These are phyloP conservation scores for Xylariaceae sp. DNA, from an alignment of 2,329 filamentous ascomycete species.

Conservation along the genomic window DNA sequence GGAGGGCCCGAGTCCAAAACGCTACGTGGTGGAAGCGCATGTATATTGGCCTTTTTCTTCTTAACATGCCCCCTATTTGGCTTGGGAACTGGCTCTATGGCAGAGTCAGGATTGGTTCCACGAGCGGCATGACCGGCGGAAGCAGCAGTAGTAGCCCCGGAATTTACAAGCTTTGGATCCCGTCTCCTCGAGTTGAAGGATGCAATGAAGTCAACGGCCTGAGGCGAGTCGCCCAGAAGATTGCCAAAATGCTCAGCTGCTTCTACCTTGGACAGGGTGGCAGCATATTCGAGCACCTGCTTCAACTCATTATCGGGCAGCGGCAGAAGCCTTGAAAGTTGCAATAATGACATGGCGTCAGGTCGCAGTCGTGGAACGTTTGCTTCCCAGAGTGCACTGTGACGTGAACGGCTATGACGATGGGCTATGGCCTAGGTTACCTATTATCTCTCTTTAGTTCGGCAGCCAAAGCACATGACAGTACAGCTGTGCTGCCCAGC, in stretches of 20 bases:
- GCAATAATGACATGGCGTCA: conserved; percentile 50
- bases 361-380: too few species aligned
- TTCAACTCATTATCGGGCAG: conserved; percentile 78
- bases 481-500: too few species aligned
- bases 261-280: conserved; percentile 68
- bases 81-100: conserved; percentile 43
- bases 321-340: conserved; percentile 74
- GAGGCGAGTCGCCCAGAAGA: conserved; percentile 78
- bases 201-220: conserved; percentile 69
- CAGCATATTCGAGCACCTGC: conserved; percentile 78
- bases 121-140: conserved; percentile 9
- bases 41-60: conserved; percentile 57
- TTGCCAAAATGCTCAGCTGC: conserved; percentile 83
- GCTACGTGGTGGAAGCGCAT: conserved; percentile 58
- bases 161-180: conserved; percentile 32
- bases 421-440: too few species aligned
- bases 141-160: conserved; percentile 7
- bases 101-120: conserved; percentile 15
- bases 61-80: conserved; percentile 42
- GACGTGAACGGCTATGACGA: too few species aligned
- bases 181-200: conserved; percentile 68
- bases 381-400: too few species aligned
- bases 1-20: conserved; percentile 60
- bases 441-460: not conserved
- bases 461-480: not conserved